These are phyloP conservation scores for Populus davidiana DNA, from an alignment of 345 rosid species.

Conservation along the genomic window DNA sequence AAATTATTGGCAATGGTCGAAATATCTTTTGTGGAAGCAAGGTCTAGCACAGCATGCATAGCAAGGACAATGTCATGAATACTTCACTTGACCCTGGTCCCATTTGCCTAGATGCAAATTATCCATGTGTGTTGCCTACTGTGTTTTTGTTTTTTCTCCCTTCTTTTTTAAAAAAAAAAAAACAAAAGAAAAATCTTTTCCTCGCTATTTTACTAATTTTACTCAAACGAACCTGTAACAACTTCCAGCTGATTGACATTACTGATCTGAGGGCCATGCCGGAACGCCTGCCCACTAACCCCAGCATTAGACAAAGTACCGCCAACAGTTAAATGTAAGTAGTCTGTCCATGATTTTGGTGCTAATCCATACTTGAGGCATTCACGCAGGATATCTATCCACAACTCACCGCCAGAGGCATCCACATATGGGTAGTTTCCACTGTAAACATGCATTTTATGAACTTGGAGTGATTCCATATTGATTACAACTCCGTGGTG, in stretches of 20 bases:
- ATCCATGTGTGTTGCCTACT: neutral
- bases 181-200: neutral
- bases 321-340: slow-evolving; percentile 29
- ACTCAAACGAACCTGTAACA: slow-evolving; percentile 26
- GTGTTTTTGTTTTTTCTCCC: neutral
- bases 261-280: slow-evolving; percentile 34
- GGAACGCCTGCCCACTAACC: slow-evolving; percentile 36
- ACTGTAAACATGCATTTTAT: slow-evolving; percentile 12
- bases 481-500: slow-evolving; percentile 25
- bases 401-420: slow-evolving; percentile 23
- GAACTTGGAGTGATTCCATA: slow-evolving; percentile 24
- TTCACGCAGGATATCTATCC: slow-evolving; percentile 27
- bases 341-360: slow-evolving; percentile 38
- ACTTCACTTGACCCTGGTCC: slow-evolving; percentile 13
- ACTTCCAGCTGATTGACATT: slow-evolving; percentile 31
- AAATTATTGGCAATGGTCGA: neutral
- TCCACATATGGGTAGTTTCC: slow-evolving; percentile 18
- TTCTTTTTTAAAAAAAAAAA: too few species aligned
- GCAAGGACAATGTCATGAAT: neutral
- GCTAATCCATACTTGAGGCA: slow-evolving; percentile 26
- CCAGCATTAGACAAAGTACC: slow-evolving; percentile 39
- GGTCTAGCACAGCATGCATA: slow-evolving; percentile 15
- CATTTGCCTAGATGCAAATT: slow-evolving; percentile 9
- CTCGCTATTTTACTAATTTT: slow-evolving; percentile 13
- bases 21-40: slow-evolving; percentile 9